These are phyloP conservation scores for Pyrenula aspistea DNA, from an alignment of 495 filamentous ascomycete genomes.

Conservation along the genomic window DNA sequence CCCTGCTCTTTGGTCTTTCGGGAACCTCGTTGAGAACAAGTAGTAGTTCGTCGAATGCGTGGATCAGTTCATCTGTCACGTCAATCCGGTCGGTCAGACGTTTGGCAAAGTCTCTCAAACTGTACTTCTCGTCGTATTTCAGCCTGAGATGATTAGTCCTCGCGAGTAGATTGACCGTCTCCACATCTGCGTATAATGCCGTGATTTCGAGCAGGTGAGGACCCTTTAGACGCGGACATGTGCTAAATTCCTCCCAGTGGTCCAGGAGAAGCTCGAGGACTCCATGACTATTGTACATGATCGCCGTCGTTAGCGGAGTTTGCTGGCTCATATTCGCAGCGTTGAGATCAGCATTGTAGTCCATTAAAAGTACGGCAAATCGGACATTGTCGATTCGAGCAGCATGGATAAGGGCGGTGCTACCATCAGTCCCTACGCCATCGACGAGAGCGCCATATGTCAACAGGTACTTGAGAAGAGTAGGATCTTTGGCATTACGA, in stretches of 20 bases:
- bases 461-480: constrained; percentile 9
- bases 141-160: neutral
- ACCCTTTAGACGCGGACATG: neutral
- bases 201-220: neutral
- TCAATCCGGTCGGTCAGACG: neutral
- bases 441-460: constrained; percentile 6
- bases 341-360: constrained; percentile 11
- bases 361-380: neutral
- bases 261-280: neutral
- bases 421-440: neutral
- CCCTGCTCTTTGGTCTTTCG: neutral
- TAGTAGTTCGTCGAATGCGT: neutral
- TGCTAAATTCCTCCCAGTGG: neutral
- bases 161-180: neutral
- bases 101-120: neutral
- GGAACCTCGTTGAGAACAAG: neutral
- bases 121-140: neutral
- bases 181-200: neutral
- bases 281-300: neutral
- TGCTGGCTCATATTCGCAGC: neutral
- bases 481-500: constrained; percentile 3
- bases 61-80: neutral
- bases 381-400: neutral
- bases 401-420: neutral
- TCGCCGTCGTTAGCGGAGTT: neutral